A percentile compares a stretch with the other conserved stretches of the same genome.
Evolutionary conservation across 345 rosid genomes (phyloP).

Genomic region (Noccaea bulbosa): DNA sequence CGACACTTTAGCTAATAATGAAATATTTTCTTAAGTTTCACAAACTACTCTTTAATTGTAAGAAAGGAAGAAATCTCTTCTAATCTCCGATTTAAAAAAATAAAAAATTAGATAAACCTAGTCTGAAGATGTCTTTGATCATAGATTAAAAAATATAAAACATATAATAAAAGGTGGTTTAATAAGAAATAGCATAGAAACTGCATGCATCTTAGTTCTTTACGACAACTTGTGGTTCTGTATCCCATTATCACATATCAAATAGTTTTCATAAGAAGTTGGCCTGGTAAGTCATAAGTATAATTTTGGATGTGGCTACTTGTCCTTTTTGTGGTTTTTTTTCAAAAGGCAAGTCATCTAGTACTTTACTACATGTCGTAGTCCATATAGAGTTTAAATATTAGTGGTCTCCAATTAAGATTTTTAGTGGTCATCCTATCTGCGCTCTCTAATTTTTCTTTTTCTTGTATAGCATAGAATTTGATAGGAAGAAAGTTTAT

Average conservation of each 20-base stretch:
- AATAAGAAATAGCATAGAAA: background rate
- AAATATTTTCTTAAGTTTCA: background rate
- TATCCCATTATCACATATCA: slow-evolving; percentile 32
- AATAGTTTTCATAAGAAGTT: slow-evolving; percentile 32
- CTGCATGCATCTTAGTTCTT: slow-evolving; percentile 17
- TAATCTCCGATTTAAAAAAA: no score
- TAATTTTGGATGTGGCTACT: slow-evolving; percentile 30
- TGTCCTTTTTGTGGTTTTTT: background rate
- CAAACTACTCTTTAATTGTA: background rate
- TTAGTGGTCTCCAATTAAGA: slow-evolving; percentile 9
- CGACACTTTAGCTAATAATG: slow-evolving; percentile 30
- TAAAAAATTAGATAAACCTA: background rate
- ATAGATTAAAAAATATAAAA: background rate
- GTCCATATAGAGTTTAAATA: slow-evolving; percentile 19
- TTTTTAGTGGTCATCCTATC: slow-evolving; percentile 19
- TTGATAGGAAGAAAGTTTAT: slow-evolving; percentile 3
- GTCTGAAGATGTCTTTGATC: background rate
- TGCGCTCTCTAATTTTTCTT: background rate
- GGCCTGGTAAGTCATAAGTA: slow-evolving; percentile 23
- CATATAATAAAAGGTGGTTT: slow-evolving; percentile 7
- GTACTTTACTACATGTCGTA: slow-evolving; percentile 35
- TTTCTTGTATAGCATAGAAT: slow-evolving; percentile 16
- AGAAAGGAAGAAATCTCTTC: background rate
- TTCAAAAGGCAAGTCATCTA: slow-evolving; percentile 19
- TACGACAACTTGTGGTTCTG: slow-evolving; percentile 28